A percentile compares a stretch with the other conserved stretches of the same genome.
phyloP scores from a whole-genome alignment of 2,329 filamentous ascomycete species.

The Trichoderma atrobrunneum region DNA sequence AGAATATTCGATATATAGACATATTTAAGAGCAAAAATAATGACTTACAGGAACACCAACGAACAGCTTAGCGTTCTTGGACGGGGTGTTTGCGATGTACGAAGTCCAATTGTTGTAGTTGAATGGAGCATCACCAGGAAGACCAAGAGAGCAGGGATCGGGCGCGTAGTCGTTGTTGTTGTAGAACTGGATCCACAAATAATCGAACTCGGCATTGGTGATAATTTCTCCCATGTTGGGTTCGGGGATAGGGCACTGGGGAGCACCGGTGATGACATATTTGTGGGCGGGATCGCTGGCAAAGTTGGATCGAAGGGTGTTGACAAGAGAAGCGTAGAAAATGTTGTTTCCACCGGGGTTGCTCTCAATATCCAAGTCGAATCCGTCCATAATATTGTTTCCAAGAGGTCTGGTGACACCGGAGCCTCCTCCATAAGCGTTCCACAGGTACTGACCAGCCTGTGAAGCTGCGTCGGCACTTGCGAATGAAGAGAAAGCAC shows the following conservation, averaged over 20 bases:
- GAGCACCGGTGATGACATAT: constrained; percentile 46
- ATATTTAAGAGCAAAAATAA: too few relatives aligned
- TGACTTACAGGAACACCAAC: constrained; percentile 29
- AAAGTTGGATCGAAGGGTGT: constrained; percentile 26
- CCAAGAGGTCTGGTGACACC: constrained; percentile 27
- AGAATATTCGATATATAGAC: not conserved
- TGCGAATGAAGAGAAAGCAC: constrained; percentile 10
- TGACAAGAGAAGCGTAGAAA: constrained; percentile 22
- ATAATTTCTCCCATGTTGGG: constrained; percentile 44
- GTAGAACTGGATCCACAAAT: constrained; percentile 47
- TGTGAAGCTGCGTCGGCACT: constrained; percentile 18
- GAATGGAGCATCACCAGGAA: constrained; percentile 29
- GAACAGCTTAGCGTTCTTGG: constrained; percentile 34
- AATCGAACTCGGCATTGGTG: constrained; percentile 28
- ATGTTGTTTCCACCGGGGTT: constrained; percentile 21
- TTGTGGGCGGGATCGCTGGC: constrained; percentile 21
- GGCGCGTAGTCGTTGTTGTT: constrained; percentile 42
- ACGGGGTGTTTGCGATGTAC: constrained; percentile 28
- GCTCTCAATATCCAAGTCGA: constrained; percentile 30
- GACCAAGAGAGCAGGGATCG: constrained; percentile 24
- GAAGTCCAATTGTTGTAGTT: constrained; percentile 36
- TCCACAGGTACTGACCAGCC: constrained; percentile 23
- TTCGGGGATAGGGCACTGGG: constrained; percentile 39
- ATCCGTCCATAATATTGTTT: constrained; percentile 29
- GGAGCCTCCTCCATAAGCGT: constrained; percentile 20